Percentiles rank a stretch among this genome's conserved stretches.
These are phyloP conservation scores for Pleurotus pulmonarius DNA, from an alignment of 768 basidiomycete genomes.

Conservation along the genomic window DNA sequence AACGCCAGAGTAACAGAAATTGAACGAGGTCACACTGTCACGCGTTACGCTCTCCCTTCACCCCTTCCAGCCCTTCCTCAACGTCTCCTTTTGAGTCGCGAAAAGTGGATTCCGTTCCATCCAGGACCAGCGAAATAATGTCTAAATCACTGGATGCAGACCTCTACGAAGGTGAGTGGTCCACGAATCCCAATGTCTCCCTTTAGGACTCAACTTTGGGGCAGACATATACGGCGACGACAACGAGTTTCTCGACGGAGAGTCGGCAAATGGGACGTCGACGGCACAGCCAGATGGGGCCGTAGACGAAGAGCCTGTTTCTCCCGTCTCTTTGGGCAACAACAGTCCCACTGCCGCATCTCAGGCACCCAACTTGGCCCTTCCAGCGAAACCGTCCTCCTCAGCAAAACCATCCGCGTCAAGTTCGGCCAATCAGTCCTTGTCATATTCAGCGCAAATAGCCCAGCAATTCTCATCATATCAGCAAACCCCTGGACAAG, in stretches of 20 bases:
- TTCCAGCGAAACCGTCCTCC: conserved; percentile 19
- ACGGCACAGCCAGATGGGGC: conserved; percentile 26
- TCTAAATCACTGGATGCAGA: conserved; percentile 20
- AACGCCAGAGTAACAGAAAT: no score
- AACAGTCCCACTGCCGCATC: conserved; percentile 7
- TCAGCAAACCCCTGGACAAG: conserved; percentile 64
- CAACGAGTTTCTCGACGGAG: conserved; percentile 33
- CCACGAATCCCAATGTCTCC: background rate
- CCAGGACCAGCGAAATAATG: conserved; percentile 59
- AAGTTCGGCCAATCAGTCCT: conserved; percentile 18
- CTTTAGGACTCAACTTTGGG: background rate
- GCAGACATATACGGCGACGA: conserved; percentile 55
- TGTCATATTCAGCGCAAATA: conserved; percentile 63
- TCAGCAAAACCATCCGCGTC: conserved; percentile 24
- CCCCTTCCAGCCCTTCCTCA: no score
- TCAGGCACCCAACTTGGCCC: conserved; percentile 13
- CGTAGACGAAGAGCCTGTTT: conserved; percentile 15
- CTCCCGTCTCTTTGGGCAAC: conserved; percentile 5
- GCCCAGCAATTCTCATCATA: conserved; percentile 63
- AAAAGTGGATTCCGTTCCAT: no score
- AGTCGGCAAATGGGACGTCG: conserved; percentile 16
- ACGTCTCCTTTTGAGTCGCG: no score
- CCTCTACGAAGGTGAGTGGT: background rate
- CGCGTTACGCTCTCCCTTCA: no score
- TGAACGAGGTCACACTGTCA: no score